phyloP scores from a whole-genome alignment of 768 basidiomycete genomes.

The Galerina sulciceps region DNA sequence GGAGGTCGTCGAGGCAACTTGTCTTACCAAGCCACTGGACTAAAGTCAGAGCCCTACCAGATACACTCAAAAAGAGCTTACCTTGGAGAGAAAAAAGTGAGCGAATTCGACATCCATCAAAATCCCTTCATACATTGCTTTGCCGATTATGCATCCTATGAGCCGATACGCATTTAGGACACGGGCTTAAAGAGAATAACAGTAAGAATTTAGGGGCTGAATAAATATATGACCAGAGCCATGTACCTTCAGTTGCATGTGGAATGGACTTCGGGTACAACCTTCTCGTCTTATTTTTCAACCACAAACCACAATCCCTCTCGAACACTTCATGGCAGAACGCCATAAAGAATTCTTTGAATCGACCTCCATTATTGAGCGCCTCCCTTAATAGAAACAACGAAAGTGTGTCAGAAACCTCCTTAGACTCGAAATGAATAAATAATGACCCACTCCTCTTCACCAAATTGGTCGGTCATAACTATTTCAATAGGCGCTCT shows the following conservation, averaged over 20 bases:
- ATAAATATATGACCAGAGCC: background rate
- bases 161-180: conserved; percentile 92
- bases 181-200: conserved; percentile 58
- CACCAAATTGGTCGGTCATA: conserved; percentile 89
- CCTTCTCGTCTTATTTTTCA: conserved; percentile 88
- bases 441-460: conserved; percentile 67
- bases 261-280: conserved; percentile 93
- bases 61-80: conserved; percentile 26
- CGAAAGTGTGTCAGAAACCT: background rate
- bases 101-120: conserved; percentile 95
- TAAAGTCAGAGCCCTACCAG: no score
- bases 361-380: conserved; percentile 95
- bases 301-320: conserved; percentile 92
- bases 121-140: conserved; percentile 96
- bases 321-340: conserved; percentile 95
- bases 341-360: conserved; percentile 97
- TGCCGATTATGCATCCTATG: conserved; percentile 92
- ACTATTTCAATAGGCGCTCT: conserved; percentile 85
- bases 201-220: background rate
- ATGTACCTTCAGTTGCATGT: conserved; percentile 85
- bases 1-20: conserved; percentile 91
- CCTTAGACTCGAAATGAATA: background rate
- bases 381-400: conserved; percentile 62
- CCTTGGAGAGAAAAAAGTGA: conserved; percentile 91
- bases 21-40: conserved; percentile 88